These are phyloP conservation scores for Penicillium arizonense DNA, from an alignment of 495 filamentous ascomycete genomes.

Conservation along the genomic window DNA sequence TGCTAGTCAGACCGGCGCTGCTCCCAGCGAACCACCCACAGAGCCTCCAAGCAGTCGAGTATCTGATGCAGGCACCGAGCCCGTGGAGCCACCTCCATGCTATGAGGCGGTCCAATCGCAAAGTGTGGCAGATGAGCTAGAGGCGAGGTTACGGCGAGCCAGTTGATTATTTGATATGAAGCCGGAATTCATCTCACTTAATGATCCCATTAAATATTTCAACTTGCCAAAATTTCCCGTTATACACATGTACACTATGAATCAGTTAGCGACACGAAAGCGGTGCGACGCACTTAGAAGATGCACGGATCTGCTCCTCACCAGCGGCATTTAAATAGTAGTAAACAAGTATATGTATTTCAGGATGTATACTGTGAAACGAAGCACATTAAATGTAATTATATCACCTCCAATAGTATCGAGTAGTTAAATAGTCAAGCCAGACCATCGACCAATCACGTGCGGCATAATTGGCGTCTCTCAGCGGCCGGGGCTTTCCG, in stretches of 20 bases:
- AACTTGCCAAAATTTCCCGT: not conserved
- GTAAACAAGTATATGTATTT: too few species aligned
- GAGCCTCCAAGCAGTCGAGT: conserved; percentile 13
- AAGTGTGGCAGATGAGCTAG: conserved; percentile 64
- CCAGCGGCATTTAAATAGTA: too few species aligned
- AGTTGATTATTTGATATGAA: conserved; percentile 17
- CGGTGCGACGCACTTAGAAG: conserved; percentile 2
- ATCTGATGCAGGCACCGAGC: conserved; percentile 34
- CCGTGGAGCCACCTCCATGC: conserved; percentile 82
- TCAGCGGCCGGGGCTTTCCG: conserved; percentile 47
- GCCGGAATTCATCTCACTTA: not conserved
- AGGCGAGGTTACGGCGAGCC: conserved; percentile 42
- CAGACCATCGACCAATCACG: conserved; percentile 39
- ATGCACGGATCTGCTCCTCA: not conserved
- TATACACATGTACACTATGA: conserved; percentile 22
- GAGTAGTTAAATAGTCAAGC: not conserved
- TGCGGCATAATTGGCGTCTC: conserved; percentile 42
- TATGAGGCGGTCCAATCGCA: conserved; percentile 89
- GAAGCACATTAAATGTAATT: not conserved
- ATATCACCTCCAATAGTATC: not conserved
- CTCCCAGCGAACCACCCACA: conserved; percentile 4
- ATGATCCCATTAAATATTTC: not conserved
- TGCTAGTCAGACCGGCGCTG: conserved; percentile 3
- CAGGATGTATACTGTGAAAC: too few species aligned
- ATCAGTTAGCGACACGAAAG: conserved; percentile 12